Percentiles rank a stretch among this genome's conserved stretches.
These are phyloP conservation scores for Oryza longistaminata DNA, from an alignment of 176 grass and related monocot species.

Conservation along the genomic window DNA sequence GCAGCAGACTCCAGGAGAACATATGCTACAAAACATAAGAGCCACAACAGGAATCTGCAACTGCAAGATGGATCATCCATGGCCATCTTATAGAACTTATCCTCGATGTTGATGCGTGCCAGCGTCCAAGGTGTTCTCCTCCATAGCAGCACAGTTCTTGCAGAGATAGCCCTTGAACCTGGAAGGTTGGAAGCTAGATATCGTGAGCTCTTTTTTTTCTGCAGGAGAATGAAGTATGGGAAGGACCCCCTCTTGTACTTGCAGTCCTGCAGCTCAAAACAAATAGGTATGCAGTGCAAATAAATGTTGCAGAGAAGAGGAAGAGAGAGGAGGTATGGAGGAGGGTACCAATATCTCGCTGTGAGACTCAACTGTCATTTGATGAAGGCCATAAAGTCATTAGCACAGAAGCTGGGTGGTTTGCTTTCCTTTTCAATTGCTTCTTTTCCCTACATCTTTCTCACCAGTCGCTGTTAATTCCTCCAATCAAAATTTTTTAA, in stretches of 20 bases:
- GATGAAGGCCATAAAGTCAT: slow-evolving; percentile 53
- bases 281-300: slow-evolving; percentile 29
- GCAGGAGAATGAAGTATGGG: slow-evolving; percentile 36
- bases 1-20: slow-evolving; percentile 44
- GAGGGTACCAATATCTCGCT: slow-evolving; percentile 22
- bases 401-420: slow-evolving; percentile 45
- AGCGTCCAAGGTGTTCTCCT: slow-evolving; percentile 15
- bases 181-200: slow-evolving; percentile 34
- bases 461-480: slow-evolving; percentile 46
- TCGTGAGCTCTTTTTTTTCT: slow-evolving; percentile 25
- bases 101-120: slow-evolving; percentile 25
- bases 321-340: neutral
- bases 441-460: slow-evolving; percentile 50
- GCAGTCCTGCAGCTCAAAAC: slow-evolving; percentile 29
- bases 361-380: slow-evolving; percentile 42
- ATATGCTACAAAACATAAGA: slow-evolving; percentile 33
- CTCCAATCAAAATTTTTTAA: slow-evolving; percentile 1
- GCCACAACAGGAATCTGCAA: slow-evolving; percentile 35
- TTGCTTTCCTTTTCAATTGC: slow-evolving; percentile 56
- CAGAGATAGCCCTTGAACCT: slow-evolving; percentile 20
- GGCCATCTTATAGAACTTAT: slow-evolving; percentile 43
- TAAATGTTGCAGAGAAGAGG: slow-evolving; percentile 24
- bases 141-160: slow-evolving; percentile 28
- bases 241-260: slow-evolving; percentile 37
- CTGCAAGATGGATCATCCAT: slow-evolving; percentile 42